Evolutionary conservation across 129 eudicot genomes (phyloP), one percentile per base, ranked within the genome.

Genomic region (Artemisia argyi): DNA sequence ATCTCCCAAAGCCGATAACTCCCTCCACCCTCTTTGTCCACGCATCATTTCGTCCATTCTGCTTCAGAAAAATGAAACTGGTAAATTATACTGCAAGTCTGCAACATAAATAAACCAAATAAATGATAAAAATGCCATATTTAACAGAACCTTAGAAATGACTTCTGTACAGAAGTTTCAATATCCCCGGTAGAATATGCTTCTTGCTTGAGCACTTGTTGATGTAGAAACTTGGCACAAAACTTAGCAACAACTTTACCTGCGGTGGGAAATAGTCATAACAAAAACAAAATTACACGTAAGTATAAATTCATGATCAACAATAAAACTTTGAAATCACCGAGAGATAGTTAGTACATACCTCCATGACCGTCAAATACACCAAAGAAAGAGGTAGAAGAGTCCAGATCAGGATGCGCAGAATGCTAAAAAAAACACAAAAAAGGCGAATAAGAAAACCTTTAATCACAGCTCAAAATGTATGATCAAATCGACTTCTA

Each of bases 1-100:
- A 76, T 95, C 99, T 22, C 99, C 99, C 63, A 95, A 81, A 76
- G 86, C 58, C 35, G 99, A 92, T 56, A 95, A 84, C 69, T 95
- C 99, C 83, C 99, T 88, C 99, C 99, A 95, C 44, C 99, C 99
- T 88, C 99, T 83, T 79, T 95, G 99, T 47, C 99, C 99, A 32
- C 94, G 88, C 99, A 95, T 95, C 99, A 95, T 95, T 73, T 95
- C 99, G 85, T 91, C 99, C 99, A 95, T 95, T 85, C 99, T 95
- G 87, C 82, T 81, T 30, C 60, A 64, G 7, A 57, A 7, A 50
- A 35, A 20, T 1, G 5, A 20, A 58, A 30, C 48, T 58, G 56
- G 39, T 66, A 19, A 7, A 7, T 39, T 6, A 39, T 39, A 39
- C 46, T 6, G 7, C n/a, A n/a, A n/a, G n/a, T n/a, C n/a, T n/a